Evolutionary conservation across 1,139 yeast genomes (phyloP).

Genomic region (Blastobotrys arbuscula): DNA sequence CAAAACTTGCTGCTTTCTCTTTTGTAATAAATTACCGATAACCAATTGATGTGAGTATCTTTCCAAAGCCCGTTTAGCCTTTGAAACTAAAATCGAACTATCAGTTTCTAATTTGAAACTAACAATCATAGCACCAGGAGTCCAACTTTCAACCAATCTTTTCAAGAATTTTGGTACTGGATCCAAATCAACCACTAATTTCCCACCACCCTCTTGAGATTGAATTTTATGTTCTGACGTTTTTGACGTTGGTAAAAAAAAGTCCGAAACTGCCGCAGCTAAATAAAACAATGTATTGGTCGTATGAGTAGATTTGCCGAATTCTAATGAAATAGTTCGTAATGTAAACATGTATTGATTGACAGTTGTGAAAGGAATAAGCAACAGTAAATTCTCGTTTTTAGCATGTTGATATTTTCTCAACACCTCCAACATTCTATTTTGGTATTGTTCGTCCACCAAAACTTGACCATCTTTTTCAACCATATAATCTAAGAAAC

Average conservation of each 20-base stretch:
- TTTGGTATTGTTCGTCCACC: constrained; percentile 56
- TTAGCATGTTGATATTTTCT: constrained; percentile 59
- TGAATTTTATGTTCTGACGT: constrained; percentile 94
- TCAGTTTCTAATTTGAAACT: constrained; percentile 96
- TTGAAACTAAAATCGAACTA: constrained; percentile 55
- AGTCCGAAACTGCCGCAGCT: constrained; percentile 98
- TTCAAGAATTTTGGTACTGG: constrained; percentile 94
- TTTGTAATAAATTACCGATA: constrained; percentile 86
- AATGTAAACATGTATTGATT: constrained; percentile 88
- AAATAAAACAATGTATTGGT: constrained; percentile 56
- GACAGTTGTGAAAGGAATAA: constrained; percentile 89
- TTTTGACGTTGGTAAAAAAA: constrained; percentile 79
- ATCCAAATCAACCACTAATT: constrained; percentile 75
- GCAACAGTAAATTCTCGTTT: constrained; percentile 52
- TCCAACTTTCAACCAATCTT: constrained; percentile 89
- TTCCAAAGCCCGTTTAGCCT: constrained; percentile 71
- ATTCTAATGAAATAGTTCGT: constrained; percentile 55
- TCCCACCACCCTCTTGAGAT: constrained; percentile 62
- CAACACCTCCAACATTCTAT: constrained; percentile 59
- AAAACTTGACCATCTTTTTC: constrained; percentile 30
- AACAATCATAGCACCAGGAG: constrained; percentile 89
- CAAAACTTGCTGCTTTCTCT: constrained; percentile 81
- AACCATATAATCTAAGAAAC: constrained; percentile 76
- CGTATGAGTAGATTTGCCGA: constrained; percentile 37
- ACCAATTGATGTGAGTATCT: constrained; percentile 91